Conservation (phyloP, 257 asterid species). For the Ligustrum vulgare region DNA sequence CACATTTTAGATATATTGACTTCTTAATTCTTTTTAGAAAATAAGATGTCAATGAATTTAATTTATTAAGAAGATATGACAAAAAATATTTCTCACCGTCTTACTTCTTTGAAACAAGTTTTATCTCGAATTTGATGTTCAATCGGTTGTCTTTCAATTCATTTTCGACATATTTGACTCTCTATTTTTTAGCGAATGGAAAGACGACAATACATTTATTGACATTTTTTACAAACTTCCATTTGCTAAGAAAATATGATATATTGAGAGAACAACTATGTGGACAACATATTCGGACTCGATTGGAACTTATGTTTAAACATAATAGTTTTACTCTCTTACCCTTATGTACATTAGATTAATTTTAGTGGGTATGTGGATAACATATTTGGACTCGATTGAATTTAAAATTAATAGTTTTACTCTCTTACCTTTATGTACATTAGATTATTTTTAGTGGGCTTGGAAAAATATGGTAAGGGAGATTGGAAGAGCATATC, state of each 20-base stretch:
- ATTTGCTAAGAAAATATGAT: neutral
- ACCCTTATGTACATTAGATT: constrained; percentile 20
- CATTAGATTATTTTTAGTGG: constrained; percentile 44
- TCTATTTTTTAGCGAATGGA: neutral
- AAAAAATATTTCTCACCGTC: no score
- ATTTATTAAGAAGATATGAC: no score
- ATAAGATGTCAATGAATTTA: no score
- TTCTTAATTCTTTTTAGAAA: no score
- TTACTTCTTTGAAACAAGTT: no score
- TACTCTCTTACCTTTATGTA: neutral
- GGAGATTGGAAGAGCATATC: constrained; percentile 68
- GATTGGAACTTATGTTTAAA: neutral
- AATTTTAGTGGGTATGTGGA: constrained; percentile 36
- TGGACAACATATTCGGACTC: neutral
- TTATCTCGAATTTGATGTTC: no score
- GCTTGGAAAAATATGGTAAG: constrained; percentile 48
- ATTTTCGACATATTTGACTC: neutral
- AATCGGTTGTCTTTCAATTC: neutral
- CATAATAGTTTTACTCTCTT: neutral
- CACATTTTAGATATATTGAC: no score
- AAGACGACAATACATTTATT: no score
- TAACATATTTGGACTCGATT: neutral
- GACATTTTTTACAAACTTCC: no score
- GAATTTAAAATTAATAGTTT: neutral
- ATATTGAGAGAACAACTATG: no score